These are phyloP conservation scores for Catunica adiposa DNA, from an alignment of 2,329 filamentous ascomycete genomes.

Conservation along the genomic window DNA sequence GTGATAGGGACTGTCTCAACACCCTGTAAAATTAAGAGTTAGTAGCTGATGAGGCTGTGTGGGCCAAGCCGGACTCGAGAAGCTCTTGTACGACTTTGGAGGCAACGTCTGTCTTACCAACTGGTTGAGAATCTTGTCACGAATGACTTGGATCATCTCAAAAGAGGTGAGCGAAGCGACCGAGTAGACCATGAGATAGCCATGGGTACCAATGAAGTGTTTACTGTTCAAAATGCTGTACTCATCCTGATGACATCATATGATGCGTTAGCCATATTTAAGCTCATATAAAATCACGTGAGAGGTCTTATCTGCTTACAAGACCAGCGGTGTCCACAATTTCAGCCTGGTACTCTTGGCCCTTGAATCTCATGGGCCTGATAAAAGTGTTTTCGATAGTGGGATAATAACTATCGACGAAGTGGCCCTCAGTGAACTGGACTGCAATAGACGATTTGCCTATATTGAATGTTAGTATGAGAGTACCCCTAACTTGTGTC, in stretches of 20 bases:
- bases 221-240: slow-evolving; percentile 98
- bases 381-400: slow-evolving; percentile 99
- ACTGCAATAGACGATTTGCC: slow-evolving; percentile 96
- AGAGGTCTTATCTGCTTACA: slow-evolving; percentile 29
- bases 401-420: slow-evolving; percentile 97
- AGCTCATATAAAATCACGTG: background rate
- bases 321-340: slow-evolving; percentile 97
- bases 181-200: slow-evolving; percentile 98
- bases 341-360: slow-evolving; percentile 85
- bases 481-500: background rate
- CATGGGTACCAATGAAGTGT: slow-evolving; percentile 97
- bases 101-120: slow-evolving; percentile 43
- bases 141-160: slow-evolving; percentile 91
- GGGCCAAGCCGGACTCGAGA: background rate
- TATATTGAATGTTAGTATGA: slow-evolving; percentile 23
- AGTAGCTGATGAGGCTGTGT: background rate
- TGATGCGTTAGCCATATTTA: background rate
- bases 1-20: slow-evolving; percentile 85
- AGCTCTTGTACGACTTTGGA: background rate
- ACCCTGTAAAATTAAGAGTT: slow-evolving; percentile 38
- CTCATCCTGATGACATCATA: slow-evolving; percentile 51
- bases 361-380: slow-evolving; percentile 83
- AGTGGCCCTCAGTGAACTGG: slow-evolving; percentile 92
- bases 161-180: slow-evolving; percentile 86
- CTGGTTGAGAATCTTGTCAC: slow-evolving; percentile 95